Conservation (phyloP, 2,329 filamentous ascomycete species). For the Fusarium sulawesiense region DNA sequence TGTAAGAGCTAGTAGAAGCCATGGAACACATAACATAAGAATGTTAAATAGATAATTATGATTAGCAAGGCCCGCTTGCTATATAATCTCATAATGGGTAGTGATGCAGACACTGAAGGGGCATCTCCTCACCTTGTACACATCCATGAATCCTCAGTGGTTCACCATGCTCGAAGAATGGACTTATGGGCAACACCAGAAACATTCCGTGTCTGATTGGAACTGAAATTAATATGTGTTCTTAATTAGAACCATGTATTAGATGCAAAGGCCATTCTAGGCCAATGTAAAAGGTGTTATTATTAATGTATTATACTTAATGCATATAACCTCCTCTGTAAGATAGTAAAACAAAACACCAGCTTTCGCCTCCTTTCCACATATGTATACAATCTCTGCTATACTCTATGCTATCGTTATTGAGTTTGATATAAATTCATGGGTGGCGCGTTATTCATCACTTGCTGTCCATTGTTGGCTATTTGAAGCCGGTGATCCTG, state of each 20-base stretch:
- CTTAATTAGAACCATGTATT: not conserved
- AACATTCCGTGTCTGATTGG: not conserved
- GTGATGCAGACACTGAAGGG: not conserved
- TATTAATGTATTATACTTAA: slow-evolving; percentile 9
- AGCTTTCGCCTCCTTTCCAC: not conserved
- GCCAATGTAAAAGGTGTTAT: not conserved
- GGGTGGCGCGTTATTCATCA: slow-evolving; percentile 9
- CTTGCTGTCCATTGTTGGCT: slow-evolving; percentile 25
- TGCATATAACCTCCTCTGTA: not conserved
- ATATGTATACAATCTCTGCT: not conserved
- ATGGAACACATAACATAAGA: not conserved
- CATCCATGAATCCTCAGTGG: not conserved
- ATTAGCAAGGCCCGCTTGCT: not conserved
- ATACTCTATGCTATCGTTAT: slow-evolving; percentile 7
- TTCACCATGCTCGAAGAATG: not conserved
- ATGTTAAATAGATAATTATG: not conserved
- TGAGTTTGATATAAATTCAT: slow-evolving; percentile 29
- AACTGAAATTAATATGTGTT: not conserved
- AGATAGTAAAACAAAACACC: not conserved
- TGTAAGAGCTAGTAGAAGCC: not conserved
- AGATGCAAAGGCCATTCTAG: not conserved
- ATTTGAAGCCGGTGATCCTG: slow-evolving; percentile 22
- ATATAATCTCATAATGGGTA: not conserved
- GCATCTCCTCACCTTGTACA: not conserved
- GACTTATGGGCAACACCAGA: not conserved